Base-by-base conservation (phyloP, 2,329 filamentous ascomycete species). In the Hypoxylon sp. region DNA sequence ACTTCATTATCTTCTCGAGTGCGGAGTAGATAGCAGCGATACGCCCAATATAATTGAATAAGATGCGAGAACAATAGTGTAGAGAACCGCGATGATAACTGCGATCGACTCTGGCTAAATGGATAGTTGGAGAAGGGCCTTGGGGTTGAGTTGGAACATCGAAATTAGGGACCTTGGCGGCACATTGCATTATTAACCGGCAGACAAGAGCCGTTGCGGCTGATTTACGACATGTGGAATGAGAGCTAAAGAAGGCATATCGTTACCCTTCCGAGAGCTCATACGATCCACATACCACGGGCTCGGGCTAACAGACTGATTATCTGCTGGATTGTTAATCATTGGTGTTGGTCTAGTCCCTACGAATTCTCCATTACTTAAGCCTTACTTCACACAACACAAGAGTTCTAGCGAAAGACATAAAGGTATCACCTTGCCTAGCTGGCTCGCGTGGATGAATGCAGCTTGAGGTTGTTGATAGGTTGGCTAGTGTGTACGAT, bases 31-130 rank as follows among this genome's bases (percentile, higher is more conserved):
- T 59, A 37, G 17, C 11, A 42, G 58, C 48, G 27, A 6, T 44
- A 62, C 59, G 7, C 37, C 50, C 42, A 63, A 63, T 63, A 13
- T 29, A 46, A 52, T 64, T 67, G 47, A 69, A 55, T 24, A 39
- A 55, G 46, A 57, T 62, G 27, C 47, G 42, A 56, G 19, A 39
- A 39, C 1, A 19, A 21, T 21, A 44, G 6, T 11, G 17, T 21
- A 21, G n/a, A 52, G 48, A 48, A 46, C 37, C 47, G 31, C 35
- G n/a, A 68, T 58, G 24, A n/a, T 48, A 60, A 47, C 42, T 35
- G 13, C 35, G 39, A 60, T 48, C 29, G 56, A 58, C 52, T 74
- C 69, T 73, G 74, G 72, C 70, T 75, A 74, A 75, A 75, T 65
- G 65, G 68, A 31, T 70, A 72, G 69, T 70, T 74, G 54, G 72